Percentiles rank a stretch among this genome's conserved stretches.
Evolutionary conservation across 352 stramenopile species (phyloP).

Genomic region (Elongisporangium prolatum): DNA sequence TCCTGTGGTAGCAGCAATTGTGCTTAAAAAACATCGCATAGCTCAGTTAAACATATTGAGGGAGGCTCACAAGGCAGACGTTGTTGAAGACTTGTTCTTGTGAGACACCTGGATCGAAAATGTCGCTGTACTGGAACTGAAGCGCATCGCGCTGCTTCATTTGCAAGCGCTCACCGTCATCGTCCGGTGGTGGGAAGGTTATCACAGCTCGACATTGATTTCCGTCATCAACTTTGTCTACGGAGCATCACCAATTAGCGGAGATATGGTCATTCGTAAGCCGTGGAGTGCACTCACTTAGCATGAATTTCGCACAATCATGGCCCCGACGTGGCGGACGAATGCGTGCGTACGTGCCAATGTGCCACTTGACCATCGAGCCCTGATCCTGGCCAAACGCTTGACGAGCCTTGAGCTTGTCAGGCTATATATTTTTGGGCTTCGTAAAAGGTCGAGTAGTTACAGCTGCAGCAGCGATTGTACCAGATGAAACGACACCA

Average conservation of each 20-base stretch:
- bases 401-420: not conserved
- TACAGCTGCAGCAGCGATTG: constrained; percentile 6
- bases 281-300: constrained; percentile 19
- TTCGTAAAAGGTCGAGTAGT: constrained; percentile 8
- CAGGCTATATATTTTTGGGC: not conserved
- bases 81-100: constrained; percentile 71
- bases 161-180: constrained; percentile 49
- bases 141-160: constrained; percentile 70
- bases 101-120: constrained; percentile 60
- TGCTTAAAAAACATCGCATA: too few species aligned
- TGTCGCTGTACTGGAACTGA: constrained; percentile 66
- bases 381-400: not conserved
- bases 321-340: constrained; percentile 49
- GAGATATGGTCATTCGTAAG: too few species aligned
- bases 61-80: constrained; percentile 40
- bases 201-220: constrained; percentile 37
- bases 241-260: too few species aligned
- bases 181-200: constrained; percentile 50
- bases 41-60: too few species aligned
- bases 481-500: constrained; percentile 4
- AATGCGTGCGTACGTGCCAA: constrained; percentile 69
- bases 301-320: constrained; percentile 56
- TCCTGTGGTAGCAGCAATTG: constrained; percentile 24
- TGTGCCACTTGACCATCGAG: constrained; percentile 75
- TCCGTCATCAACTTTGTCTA: constrained; percentile 50